Conservation (phyloP, 345 rosid genomes). For the Gossypium longicalyx region DNA sequence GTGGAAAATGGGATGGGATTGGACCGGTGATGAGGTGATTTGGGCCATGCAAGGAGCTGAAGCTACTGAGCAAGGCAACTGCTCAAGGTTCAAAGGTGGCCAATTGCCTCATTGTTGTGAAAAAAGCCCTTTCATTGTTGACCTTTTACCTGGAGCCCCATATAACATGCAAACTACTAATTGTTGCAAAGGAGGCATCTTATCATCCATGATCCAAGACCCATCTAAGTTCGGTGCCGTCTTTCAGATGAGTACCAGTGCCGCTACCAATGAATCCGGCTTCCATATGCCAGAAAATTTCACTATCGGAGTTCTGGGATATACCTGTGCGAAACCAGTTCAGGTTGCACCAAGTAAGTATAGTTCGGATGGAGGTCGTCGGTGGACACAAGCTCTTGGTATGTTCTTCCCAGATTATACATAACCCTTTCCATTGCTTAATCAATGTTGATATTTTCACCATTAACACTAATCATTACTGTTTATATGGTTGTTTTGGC, state of each 20-base stretch:
- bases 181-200: constrained; percentile 76
- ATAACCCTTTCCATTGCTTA: not conserved
- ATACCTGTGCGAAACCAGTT: constrained; percentile 44
- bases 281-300: constrained; percentile 56
- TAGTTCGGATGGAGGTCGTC: constrained; percentile 47
- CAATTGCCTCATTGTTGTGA: constrained; percentile 71
- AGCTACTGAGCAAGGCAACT: constrained; percentile 83
- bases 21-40: constrained; percentile 60
- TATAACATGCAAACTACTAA: constrained; percentile 45
- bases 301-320: constrained; percentile 59
- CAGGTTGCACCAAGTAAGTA: constrained; percentile 46
- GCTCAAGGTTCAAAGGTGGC: constrained; percentile 41
- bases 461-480: not conserved
- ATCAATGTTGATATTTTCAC: not conserved
- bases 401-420: constrained; percentile 9
- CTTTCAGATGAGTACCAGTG: constrained; percentile 49
- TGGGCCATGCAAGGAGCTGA: constrained; percentile 77
- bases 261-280: not conserved
- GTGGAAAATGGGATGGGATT: constrained; percentile 72
- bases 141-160: constrained; percentile 69
- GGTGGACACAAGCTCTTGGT: constrained; percentile 78
- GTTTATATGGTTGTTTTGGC: not conserved
- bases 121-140: constrained; percentile 52
- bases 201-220: constrained; percentile 62
- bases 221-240: constrained; percentile 34